Evolutionary conservation across 2,329 filamentous ascomycete genomes (phyloP), one percentile per base, ranked within the genome.

Genomic region (Fonsecaea erecta): DNA sequence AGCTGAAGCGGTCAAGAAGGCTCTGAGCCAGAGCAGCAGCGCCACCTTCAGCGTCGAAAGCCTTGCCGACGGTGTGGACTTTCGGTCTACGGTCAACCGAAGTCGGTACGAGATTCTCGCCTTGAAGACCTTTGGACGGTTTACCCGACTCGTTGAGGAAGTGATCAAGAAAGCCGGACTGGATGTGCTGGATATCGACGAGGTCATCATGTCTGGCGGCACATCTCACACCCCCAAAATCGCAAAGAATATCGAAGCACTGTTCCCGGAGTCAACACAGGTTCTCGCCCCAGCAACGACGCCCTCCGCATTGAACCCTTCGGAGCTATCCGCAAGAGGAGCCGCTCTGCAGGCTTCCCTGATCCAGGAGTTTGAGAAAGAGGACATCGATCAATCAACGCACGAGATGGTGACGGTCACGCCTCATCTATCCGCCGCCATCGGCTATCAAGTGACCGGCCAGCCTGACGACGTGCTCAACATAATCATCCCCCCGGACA

Each of bases 371-470:
- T 99, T 96, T 79, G 95, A 99, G 74, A 85, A 88, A 72, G 89
- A 92, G 71, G 94, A 98, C 76, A 96, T 99, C 72, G 91, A 96
- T 77, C 93, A 97, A 84, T 96, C 92, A 68, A 96, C 93, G 54
- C 94, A 99, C 83, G 90, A 95, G 59, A 92, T 93, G 76, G 93
- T 99, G 70, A 97, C 94, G 35, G 94, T 93, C 16, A 93, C 96
- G 59, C 92, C 93, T 73, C 95, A 99, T 82, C 88, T 96, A 69
- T 84, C 87, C 73, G 90, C 93, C 76, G 91, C 94, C 68, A 91
- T 99, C 69, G 95, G 95, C 77, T 90, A 98, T 60, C 69, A 71
- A 61, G 60, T 69, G 1, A 68, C 60, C 8, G 68, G 62, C 21
- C 62, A 71, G 34, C 37, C 66, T 12, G 55, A 53, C 26, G 68